Percentiles rank a stretch among this genome's conserved stretches.
phyloP scores from a whole-genome alignment of 2,329 filamentous ascomycete species.

The Penicillium digitatum region DNA sequence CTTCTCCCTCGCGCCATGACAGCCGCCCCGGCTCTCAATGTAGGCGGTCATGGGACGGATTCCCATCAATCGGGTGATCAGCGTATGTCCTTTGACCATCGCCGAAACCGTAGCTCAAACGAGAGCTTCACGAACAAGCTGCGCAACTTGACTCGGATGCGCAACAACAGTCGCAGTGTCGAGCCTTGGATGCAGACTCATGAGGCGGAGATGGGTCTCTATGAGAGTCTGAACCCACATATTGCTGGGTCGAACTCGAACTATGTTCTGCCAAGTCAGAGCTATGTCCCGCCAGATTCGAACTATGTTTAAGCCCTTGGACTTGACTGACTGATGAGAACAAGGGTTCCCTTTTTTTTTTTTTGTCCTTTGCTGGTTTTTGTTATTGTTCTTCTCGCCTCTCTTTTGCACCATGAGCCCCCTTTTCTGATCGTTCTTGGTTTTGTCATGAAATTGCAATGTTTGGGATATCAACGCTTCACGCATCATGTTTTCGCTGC shows the following conservation, averaged over 20 bases:
- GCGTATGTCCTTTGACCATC: conserved; percentile 46
- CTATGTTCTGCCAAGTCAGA: conserved; percentile 15
- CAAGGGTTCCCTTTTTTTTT: neutral
- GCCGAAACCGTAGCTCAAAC: conserved; percentile 54
- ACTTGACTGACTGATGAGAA: neutral
- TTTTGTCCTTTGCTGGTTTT: neutral
- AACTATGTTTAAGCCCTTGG: neutral
- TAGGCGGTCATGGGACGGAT: conserved; percentile 13
- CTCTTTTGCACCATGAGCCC: conserved; percentile 1
- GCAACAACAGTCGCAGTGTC: conserved; percentile 52
- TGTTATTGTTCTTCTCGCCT: neutral
- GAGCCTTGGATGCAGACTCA: conserved; percentile 23
- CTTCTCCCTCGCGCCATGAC: conserved; percentile 38
- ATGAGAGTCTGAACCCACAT: conserved; percentile 27
- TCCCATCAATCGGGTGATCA: conserved; percentile 31
- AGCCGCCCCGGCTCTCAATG: conserved; percentile 29
- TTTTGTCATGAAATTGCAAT: conserved; percentile 9
- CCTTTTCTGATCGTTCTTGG: neutral
- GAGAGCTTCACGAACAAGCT: conserved; percentile 55
- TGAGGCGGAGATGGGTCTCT: conserved; percentile 22
- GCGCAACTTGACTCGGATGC: conserved; percentile 55
- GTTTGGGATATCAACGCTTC: conserved; percentile 1
- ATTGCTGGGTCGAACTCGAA: conserved; percentile 9
- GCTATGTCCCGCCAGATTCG: conserved; percentile 8
- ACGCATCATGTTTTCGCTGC: conserved; percentile 4